Evolutionary conservation across 2,329 filamentous ascomycete genomes (phyloP), one percentile per base, ranked within the genome.

Genomic region (Cladosporium sp.): DNA sequence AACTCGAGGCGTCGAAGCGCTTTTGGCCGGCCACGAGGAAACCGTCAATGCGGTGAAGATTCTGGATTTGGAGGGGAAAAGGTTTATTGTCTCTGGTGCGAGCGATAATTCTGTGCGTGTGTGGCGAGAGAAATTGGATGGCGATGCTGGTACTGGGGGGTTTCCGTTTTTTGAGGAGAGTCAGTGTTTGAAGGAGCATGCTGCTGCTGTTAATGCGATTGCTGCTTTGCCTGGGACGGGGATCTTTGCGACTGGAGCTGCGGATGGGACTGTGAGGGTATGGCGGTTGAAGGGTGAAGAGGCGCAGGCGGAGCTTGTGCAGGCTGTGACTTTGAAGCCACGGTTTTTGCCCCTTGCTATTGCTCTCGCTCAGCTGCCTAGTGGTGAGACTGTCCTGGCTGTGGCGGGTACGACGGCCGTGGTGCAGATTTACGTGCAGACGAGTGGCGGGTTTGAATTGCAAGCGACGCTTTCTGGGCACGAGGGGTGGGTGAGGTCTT

Each of bases 401-500:
- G 83, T 87, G n/a, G 89, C 85, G 2, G 93, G 93, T 2, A 97
- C 93, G 2, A 84, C 80, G 53, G 85, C 84, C 50, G 79, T 76
- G n/a, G 80, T 98, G 40, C 90, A 96, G 59, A 75, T 97, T 9
- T 92, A 86, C 57, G 79, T 85, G 32, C 62, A 73, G 13, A 59
- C 67, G 6, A 59, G 65, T 1, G 57, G 66, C 2, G 69, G 78
- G 1, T 95, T 95, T 59, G 74, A 77, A 22, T 76, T 86, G 7
- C 84, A 86, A 54, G 86, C 90, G 11, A 91, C 84, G 0, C 77
- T 98, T 16, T 78, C 82, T 0, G 93, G 93, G 3, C 93, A 98
- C 62, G 93, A 98, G 69, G 92, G 88, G 50, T 98, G 93, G 93
- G 83, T 98, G 40, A 79, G 92, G 41, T 92, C 89, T 12, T 75